Evolutionary conservation across 2,329 filamentous ascomycete species (phyloP), one percentile per base, ranked within the genome.

Genomic region (Aspergillus ochraceus): DNA sequence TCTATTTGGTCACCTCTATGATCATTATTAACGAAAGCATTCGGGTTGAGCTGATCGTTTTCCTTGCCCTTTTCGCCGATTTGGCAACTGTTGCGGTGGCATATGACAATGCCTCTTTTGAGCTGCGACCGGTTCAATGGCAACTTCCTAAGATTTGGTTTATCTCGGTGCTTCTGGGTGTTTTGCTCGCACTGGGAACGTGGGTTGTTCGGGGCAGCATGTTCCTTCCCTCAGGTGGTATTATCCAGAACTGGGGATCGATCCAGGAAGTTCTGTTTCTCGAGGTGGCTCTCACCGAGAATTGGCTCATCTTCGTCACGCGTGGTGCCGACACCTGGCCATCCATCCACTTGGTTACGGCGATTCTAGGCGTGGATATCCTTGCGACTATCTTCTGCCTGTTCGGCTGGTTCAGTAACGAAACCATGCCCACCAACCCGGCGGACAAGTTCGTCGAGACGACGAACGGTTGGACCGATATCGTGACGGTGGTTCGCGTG

Each of bases 241-340:
- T 92, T 67, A 85, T 92, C 64, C 84, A 91, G 76, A 89, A 89
- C 77, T 91, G 85, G 73, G 89, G 89, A 65, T 87, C 86, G 58
- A 84, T 91, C 61, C 89, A 92, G 77, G 88, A 90, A 73, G 87
- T 92, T 50, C 81, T 96, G 70, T 96, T 96, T 86, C 86, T 96
- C 49, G 88, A 96, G 81, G 90, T 96, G 74, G 93, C 91, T 8
- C 86, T 96, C 57, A 94, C 92, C 62, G 92, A 96, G 84, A 96
- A 96, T 82, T 96, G 92, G 92, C 87, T 96, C 54, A 96, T 96
- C 77, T 96, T 96, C 83, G 94, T 96, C 79, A 96, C 92, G 65
- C 91, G 92, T 83, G 92, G 90, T 62, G 86, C 84, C 63, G 83
- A 87, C 71, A 91, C 89, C 6, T 88, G 85, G 81, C 89, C 89